phyloP scores from a whole-genome alignment of 1,139 yeast genomes.

The Taphrina sp. region DNA sequence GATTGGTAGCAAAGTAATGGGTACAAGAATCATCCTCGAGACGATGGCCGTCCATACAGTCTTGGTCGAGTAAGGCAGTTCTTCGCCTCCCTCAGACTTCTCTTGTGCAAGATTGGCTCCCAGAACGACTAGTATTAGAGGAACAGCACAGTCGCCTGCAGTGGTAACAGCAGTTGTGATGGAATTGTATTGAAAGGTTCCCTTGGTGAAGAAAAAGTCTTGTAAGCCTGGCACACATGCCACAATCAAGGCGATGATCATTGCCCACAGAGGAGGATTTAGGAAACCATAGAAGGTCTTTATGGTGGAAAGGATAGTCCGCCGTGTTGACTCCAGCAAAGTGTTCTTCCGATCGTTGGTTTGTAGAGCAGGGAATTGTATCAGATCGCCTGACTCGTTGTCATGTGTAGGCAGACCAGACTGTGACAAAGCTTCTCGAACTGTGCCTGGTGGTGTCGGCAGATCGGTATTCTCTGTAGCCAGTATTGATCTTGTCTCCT shows the following conservation, averaged over 20 bases:
- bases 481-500: neutral
- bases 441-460: constrained; percentile 1
- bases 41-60: constrained; percentile 67
- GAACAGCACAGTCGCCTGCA: constrained; percentile 85
- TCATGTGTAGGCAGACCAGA: neutral
- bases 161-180: constrained; percentile 72
- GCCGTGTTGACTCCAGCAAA: neutral
- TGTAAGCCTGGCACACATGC: constrained; percentile 77
- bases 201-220: constrained; percentile 56
- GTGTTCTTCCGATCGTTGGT: constrained; percentile 7
- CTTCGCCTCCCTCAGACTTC: constrained; percentile 45
- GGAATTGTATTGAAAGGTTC: constrained; percentile 73
- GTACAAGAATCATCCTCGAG: constrained; percentile 75
- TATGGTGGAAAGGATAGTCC: neutral
- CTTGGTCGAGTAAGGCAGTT: constrained; percentile 52
- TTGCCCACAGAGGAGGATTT: constrained; percentile 95
- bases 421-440: neutral
- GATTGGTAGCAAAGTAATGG: constrained; percentile 63
- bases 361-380: constrained; percentile 27
- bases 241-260: constrained; percentile 76
- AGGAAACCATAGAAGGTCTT: constrained; percentile 50
- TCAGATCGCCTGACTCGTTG: constrained; percentile 24
- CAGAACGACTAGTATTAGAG: constrained; percentile 63
- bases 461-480: constrained; percentile 1
- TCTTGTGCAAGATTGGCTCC: constrained; percentile 54